A percentile compares a stretch with the other conserved stretches of the same genome.
Conservation (phyloP, 257 asterid genomes). For the Salvia hispanica region DNA sequence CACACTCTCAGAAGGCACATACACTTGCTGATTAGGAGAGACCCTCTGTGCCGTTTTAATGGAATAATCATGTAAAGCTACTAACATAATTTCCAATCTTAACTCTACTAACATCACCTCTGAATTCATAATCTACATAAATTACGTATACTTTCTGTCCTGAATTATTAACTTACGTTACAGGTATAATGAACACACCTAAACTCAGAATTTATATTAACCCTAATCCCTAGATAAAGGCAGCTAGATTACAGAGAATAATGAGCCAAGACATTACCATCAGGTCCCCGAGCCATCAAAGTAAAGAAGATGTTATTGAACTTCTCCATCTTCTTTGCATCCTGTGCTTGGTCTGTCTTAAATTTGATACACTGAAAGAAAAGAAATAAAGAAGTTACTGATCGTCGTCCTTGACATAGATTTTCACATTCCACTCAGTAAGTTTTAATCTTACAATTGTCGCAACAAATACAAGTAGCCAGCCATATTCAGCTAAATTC, state of each 20-base stretch:
- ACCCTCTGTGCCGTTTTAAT: not conserved
- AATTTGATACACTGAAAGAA: constrained; percentile 67
- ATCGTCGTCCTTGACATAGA: constrained; percentile 1
- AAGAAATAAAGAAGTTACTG: constrained; percentile 30
- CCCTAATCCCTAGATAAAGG: not conserved
- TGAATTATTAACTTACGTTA: not conserved
- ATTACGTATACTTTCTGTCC: not conserved
- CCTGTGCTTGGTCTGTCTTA: constrained; percentile 92
- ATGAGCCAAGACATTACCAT: constrained; percentile 48
- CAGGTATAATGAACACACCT: not conserved
- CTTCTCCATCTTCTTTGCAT: constrained; percentile 88
- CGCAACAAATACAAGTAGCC: not conserved
- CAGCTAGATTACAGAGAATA: constrained; percentile 14
- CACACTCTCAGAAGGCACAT: not conserved
- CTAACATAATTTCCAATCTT: constrained; percentile 4
- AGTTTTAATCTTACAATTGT: constrained; percentile 19
- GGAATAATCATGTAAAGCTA: constrained; percentile 16
- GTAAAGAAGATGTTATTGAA: constrained; percentile 76
- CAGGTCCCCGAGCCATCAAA: constrained; percentile 89
- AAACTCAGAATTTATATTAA: constrained; percentile 2
- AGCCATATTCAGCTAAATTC: not conserved
- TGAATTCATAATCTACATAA: not conserved
- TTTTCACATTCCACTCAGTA: constrained; percentile 10
- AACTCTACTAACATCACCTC: not conserved
- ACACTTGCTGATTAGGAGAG: not conserved